These are phyloP conservation scores for Albophoma yamanashiensis DNA, from an alignment of 2,329 filamentous ascomycete species.

Conservation along the genomic window DNA sequence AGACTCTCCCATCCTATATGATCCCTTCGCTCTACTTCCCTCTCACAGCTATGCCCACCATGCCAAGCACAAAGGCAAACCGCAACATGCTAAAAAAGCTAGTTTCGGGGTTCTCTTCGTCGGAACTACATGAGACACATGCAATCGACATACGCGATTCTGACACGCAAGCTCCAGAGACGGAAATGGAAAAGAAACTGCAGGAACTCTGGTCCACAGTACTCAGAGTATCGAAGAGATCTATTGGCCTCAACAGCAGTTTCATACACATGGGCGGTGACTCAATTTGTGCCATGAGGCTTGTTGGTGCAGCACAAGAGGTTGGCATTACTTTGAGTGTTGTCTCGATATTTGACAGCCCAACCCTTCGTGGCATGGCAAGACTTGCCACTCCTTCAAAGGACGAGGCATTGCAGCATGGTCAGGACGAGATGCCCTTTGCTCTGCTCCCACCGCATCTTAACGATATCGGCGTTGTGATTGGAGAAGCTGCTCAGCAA, in stretches of 20 bases:
- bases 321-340: background rate
- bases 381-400: background rate
- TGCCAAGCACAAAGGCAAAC: background rate
- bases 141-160: background rate
- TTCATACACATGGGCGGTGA: background rate
- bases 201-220: background rate
- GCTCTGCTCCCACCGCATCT: background rate
- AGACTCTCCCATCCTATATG: background rate
- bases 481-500: background rate
- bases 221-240: background rate
- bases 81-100: background rate
- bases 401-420: background rate
- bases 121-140: background rate
- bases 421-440: background rate
- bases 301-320: background rate
- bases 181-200: background rate
- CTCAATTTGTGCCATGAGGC: background rate
- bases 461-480: background rate
- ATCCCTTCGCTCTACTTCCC: background rate
- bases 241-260: background rate
- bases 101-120: background rate
- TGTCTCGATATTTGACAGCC: background rate
- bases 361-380: background rate
- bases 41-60: background rate
- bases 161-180: background rate